These are phyloP conservation scores for Metschnikowia noctiluminum DNA, from an alignment of 805 yeast genomes.

Conservation along the genomic window DNA sequence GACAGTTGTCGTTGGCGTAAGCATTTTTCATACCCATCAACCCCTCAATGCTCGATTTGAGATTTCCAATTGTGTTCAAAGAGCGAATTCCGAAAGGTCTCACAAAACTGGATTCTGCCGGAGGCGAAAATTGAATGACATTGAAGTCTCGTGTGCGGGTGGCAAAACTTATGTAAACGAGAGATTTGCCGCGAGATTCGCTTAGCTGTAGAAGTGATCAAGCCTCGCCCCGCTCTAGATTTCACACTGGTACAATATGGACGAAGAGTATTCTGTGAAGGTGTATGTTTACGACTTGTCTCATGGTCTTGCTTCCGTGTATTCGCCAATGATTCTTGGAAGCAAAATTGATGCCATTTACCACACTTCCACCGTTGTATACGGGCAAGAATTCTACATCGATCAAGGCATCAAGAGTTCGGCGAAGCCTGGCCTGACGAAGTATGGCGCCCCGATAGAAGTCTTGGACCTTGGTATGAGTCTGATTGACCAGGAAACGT, in stretches of 20 bases:
- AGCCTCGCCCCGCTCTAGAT: background rate
- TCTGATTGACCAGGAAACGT: slow-evolving; percentile 47
- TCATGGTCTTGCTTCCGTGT: slow-evolving; percentile 53
- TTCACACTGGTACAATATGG: slow-evolving; percentile 1
- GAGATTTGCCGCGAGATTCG: background rate
- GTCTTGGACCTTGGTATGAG: slow-evolving; percentile 54
- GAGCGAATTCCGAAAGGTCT: background rate
- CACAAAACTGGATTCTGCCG: background rate
- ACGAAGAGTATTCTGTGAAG: slow-evolving; percentile 35
- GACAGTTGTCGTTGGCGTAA: too few relatives aligned
- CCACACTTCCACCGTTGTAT: slow-evolving; percentile 59
- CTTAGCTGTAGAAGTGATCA: background rate
- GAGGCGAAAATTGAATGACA: background rate
- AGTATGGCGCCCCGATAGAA: slow-evolving; percentile 56
- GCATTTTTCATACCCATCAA: too few relatives aligned
- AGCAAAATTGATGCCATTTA: slow-evolving; percentile 57
- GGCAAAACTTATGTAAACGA: background rate
- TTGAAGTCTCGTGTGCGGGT: slow-evolving; percentile 2
- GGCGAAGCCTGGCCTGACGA: slow-evolving; percentile 48
- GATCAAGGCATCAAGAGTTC: slow-evolving; percentile 52
- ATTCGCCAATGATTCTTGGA: slow-evolving; percentile 52
- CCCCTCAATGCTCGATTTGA: background rate
- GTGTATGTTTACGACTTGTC: slow-evolving; percentile 64
- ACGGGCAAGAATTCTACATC: slow-evolving; percentile 54
- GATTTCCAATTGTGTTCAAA: background rate